Evolutionary conservation across 257 asterid species (phyloP), one percentile per base, ranked within the genome.

Genomic region (Marsdenia floribunda): DNA sequence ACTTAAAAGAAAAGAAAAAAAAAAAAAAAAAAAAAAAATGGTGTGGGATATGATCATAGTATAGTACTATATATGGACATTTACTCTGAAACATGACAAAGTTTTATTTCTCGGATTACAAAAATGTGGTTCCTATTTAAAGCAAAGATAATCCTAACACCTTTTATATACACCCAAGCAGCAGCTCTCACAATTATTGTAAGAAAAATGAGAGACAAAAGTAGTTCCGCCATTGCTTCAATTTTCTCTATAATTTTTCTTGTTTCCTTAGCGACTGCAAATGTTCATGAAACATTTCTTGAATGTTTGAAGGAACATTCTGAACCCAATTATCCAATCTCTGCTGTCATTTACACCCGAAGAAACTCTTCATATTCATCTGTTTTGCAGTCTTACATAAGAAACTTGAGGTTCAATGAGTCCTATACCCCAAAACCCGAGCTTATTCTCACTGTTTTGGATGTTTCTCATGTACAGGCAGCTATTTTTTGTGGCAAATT

Each of bases 361-460:
- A 50, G 50, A 78, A 87, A 89, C 50, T 68, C 91, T 33, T 86
- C 93, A 3, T 89, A 80, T 42, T 77, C 90, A 6, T 70, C 85
- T 6, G 90, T 87, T 12, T 78, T 87, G 19, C 83, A 87, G 57
- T 55, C 35, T 22, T 89, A 87, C 85, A 82, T 89, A 13, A 70
- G 91, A 77, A 89, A 89, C 68, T 80, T 86, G 2, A 67, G 96
- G 46, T 89, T 87, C 70, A 89, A 89, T 26, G 89, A 86, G 38
- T 75, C 91, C 16, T 24, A 64, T 2, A 89, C 91, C 33, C 85
- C 88, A 0, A 90, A 88, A 75, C 96, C 96, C 9, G 76, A 68
- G 5, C 85, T 86, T 29, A 88, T 90, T 46, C 2, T 90, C 83
- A 83, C 91, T 1, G 88, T 88, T 21, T 15, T 60, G 35, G 80